Evolutionary conservation across 2,329 filamentous ascomycete genomes (phyloP).

Genomic region (Cladosporium sp.): DNA sequence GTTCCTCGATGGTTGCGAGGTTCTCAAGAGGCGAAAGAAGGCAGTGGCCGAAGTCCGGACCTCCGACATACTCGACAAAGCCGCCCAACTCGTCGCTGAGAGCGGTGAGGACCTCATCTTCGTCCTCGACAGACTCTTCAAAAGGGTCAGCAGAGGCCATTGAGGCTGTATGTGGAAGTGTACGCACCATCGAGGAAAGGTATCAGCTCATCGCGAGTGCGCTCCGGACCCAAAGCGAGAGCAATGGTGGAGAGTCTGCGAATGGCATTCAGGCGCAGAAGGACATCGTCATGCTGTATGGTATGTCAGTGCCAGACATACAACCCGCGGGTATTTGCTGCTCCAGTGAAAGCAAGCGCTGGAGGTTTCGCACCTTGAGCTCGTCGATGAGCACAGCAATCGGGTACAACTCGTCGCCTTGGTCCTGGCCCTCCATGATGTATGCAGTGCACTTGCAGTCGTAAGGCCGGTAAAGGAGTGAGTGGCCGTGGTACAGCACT

Average conservation of each 20-base stretch:
- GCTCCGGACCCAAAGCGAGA: conserved; percentile 89
- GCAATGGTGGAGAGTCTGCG: conserved; percentile 98
- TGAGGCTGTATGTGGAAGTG: neutral
- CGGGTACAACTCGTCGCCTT: conserved; percentile 98
- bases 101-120: conserved; percentile 96
- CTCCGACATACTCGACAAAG: conserved; percentile 97
- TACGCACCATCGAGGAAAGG: conserved; percentile 94
- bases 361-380: conserved; percentile 73
- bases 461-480: conserved; percentile 14
- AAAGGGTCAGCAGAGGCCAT: conserved; percentile 33
- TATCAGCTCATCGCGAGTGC: conserved; percentile 97
- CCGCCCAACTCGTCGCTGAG: conserved; percentile 94
- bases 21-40: conserved; percentile 97
- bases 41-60: conserved; percentile 90
- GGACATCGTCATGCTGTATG: conserved; percentile 89
- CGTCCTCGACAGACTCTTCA: conserved; percentile 95
- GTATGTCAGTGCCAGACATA: conserved; percentile 19
- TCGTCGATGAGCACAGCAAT: conserved; percentile 99
- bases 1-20: conserved; percentile 96
- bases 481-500: conserved; percentile 20
- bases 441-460: conserved; percentile 2
- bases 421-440: conserved; percentile 84
- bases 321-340: neutral
- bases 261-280: conserved; percentile 96
- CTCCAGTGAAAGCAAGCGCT: neutral